Conservation (phyloP, 2,329 filamentous ascomycete genomes). For the Fusarium palustre region DNA sequence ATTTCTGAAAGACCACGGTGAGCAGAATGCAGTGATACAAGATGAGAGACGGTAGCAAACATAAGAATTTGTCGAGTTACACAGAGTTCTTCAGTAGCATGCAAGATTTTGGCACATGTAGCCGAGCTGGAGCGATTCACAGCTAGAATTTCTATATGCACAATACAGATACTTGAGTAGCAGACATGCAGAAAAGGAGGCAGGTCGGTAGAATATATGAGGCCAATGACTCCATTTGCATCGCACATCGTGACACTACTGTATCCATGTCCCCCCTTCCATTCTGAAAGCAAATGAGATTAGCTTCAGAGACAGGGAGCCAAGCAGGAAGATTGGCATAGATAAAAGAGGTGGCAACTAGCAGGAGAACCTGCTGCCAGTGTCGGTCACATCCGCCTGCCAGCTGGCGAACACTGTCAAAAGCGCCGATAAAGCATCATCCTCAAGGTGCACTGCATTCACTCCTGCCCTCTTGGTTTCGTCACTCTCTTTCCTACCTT, state of each 20-base stretch:
- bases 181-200: neutral
- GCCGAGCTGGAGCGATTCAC: constrained; percentile 9
- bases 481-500: neutral
- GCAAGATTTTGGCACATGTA: neutral
- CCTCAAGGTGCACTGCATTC: constrained; percentile 31
- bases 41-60: constrained; percentile 3
- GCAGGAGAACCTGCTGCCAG: constrained; percentile 3
- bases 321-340: neutral
- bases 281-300: neutral
- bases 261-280: constrained; percentile 22
- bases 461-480: constrained; percentile 11
- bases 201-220: neutral
- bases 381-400: constrained; percentile 28
- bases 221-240: constrained; percentile 27
- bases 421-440: constrained; percentile 24
- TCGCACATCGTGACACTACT: constrained; percentile 40
- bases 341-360: neutral
- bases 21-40: neutral
- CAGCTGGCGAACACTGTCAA: constrained; percentile 40
- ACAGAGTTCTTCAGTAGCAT: neutral
- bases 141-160: neutral
- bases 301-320: neutral
- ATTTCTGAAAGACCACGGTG: neutral
- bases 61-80: constrained; percentile 2
- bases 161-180: constrained; percentile 7